phyloP scores from a whole-genome alignment of 345 rosid species.

The Clausena lansium region DNA sequence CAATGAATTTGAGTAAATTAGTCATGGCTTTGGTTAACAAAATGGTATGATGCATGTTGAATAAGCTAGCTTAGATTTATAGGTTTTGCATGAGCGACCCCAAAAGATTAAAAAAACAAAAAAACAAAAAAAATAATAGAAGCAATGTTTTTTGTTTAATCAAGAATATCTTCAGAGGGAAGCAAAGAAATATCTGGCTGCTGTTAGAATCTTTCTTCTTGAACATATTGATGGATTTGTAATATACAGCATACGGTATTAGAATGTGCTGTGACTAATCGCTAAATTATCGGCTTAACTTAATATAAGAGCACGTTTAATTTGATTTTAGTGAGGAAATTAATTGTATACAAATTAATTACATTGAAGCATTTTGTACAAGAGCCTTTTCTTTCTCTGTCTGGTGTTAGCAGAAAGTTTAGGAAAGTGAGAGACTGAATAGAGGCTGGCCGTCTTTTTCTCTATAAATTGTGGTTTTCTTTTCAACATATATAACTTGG shows the following conservation, averaged over 20 bases:
- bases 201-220: neutral
- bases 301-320: neutral
- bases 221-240: neutral
- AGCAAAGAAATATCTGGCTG: slow-evolving; percentile 34
- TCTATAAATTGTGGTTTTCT: neutral
- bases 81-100: slow-evolving; percentile 29
- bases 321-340: neutral
- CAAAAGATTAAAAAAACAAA: neutral
- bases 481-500: slow-evolving; percentile 25
- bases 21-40: slow-evolving; percentile 23
- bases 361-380: slow-evolving; percentile 7
- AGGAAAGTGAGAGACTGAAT: slow-evolving; percentile 17
- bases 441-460: neutral
- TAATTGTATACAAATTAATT: slow-evolving; percentile 10
- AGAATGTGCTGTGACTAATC: neutral
- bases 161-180: slow-evolving; percentile 39
- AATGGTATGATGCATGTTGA: slow-evolving; percentile 7
- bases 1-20: slow-evolving; percentile 2
- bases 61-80: slow-evolving; percentile 18
- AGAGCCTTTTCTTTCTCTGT: slow-evolving; percentile 3
- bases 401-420: slow-evolving; percentile 22
- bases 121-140: neutral
- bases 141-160: slow-evolving; percentile 20
- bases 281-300: neutral
- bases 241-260: neutral